Evolutionary conservation across 805 yeast genomes (phyloP).

Genomic region (Kazachstania africana): DNA sequence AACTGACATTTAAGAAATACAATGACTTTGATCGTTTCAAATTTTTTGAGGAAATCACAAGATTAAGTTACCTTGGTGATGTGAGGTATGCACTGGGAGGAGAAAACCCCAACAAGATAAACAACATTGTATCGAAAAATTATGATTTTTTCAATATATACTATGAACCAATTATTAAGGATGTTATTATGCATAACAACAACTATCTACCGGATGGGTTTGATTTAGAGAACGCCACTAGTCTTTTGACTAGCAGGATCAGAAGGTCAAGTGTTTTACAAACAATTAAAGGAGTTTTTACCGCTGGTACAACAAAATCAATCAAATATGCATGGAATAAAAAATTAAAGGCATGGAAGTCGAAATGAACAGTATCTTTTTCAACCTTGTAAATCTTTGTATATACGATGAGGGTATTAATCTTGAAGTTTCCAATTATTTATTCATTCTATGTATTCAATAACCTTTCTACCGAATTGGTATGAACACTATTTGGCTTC

Average conservation of each 20-base stretch:
- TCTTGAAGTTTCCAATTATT: neutral
- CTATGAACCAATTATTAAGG: conserved; percentile 49
- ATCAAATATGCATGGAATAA: conserved; percentile 70
- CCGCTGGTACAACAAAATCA: conserved; percentile 73
- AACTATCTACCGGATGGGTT: conserved; percentile 30
- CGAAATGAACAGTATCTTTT: too few species aligned
- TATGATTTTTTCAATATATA: conserved; percentile 53
- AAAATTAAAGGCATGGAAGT: conserved; percentile 28
- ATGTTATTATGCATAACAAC: conserved; percentile 25
- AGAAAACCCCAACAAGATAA: conserved; percentile 82
- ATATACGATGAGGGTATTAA: neutral
- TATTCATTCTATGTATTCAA: conserved; percentile 2
- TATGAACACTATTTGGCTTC: conserved; percentile 7
- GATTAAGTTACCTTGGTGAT: conserved; percentile 81
- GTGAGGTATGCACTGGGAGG: conserved; percentile 77
- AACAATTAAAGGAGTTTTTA: conserved; percentile 68
- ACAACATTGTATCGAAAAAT: conserved; percentile 76
- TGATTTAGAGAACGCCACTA: conserved; percentile 26
- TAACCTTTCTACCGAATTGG: conserved; percentile 4
- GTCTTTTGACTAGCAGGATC: conserved; percentile 42
- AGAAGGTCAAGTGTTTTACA: conserved; percentile 62
- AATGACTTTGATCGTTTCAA: conserved; percentile 44
- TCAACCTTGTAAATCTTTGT: too few species aligned
- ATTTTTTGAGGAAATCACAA: conserved; percentile 66
- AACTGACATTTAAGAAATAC: conserved; percentile 25